Percentiles rank a stretch among this genome's conserved stretches.
These are phyloP conservation scores for Saccharomycopsis javanensis DNA, from an alignment of 805 yeast species.

Conservation along the genomic window DNA sequence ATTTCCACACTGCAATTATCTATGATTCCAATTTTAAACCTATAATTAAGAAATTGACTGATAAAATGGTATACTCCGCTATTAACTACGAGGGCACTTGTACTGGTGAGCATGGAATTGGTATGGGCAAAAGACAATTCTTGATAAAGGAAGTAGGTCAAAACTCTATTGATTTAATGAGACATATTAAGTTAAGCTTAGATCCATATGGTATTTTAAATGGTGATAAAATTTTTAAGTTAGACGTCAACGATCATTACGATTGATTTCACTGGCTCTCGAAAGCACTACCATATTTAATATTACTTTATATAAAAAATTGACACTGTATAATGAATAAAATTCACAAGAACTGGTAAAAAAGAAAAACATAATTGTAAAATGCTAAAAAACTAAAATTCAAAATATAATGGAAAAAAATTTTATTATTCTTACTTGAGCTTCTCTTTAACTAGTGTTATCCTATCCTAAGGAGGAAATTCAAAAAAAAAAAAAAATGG, in stretches of 20 bases:
- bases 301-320: background rate
- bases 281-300: background rate
- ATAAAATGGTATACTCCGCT: slow-evolving; percentile 56
- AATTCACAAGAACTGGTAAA: background rate
- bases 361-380: background rate
- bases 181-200: slow-evolving; percentile 58
- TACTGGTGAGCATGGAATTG: slow-evolving; percentile 84
- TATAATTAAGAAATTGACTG: slow-evolving; percentile 40
- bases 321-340: background rate
- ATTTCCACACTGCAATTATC: slow-evolving; percentile 60
- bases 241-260: slow-evolving; percentile 38
- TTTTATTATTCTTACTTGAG: background rate
- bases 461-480: too few species aligned
- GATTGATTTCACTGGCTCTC: background rate
- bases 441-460: background rate
- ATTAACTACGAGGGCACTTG: slow-evolving; percentile 70
- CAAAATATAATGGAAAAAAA: background rate
- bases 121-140: slow-evolving; percentile 62
- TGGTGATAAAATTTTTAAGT: slow-evolving; percentile 69
- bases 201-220: slow-evolving; percentile 68
- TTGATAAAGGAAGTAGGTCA: slow-evolving; percentile 56
- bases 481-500: too few species aligned
- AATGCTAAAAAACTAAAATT: background rate
- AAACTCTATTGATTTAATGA: slow-evolving; percentile 61
- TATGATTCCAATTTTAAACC: slow-evolving; percentile 43